Evolutionary conservation across 495 filamentous ascomycete genomes (phyloP), one percentile per base, ranked within the genome.

Genomic region (Aspergillus biplanus): DNA sequence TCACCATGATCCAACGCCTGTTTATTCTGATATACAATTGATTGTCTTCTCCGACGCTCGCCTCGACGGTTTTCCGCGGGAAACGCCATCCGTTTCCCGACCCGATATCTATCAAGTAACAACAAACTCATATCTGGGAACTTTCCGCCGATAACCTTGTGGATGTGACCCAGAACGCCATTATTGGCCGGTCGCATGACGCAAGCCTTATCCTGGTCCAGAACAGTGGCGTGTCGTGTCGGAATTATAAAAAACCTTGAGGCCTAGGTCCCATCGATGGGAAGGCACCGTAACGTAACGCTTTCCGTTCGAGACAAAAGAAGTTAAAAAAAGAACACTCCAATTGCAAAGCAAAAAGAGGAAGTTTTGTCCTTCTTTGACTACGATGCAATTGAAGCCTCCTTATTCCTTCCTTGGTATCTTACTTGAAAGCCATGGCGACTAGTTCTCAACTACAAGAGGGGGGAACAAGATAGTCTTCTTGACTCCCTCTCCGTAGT

Each of bases 401-500:
- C n/a, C 11, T 44, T 4, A 44, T 27, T 50, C 16, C n/a, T 27
- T 7, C 16, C 47, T 18, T 8, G 47, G n/a, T 49, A 50, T 9
- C 47, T 27, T 50, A 73, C 73, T 73, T 58, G 71, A 72, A 70
- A 64, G 50, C 42, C 56, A 6, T 27, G 39, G 42, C 42, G 61
- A 44, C 70, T 75, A 80, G 56, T 78, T 61, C 59, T 87, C 79
- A 61, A 81, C 80, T 39, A 75, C 69, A 49, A 89, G 69, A 49
- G 80, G 79, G 59, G 85, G 85, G 71, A 90, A 90, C 39, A 86
- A 67, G 61, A 81, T 70, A 7, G 75, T 80, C 59, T 84, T 74
- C 57, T 71, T 67, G 32, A 82, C 75, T 42, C 70, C 75, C 35
- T 80, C 80, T 6, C 92, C 95, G 75, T 96, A 98, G 7, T 77